phyloP scores from a whole-genome alignment of 176 grass and related monocot genomes.

The Carex myosuroides region DNA sequence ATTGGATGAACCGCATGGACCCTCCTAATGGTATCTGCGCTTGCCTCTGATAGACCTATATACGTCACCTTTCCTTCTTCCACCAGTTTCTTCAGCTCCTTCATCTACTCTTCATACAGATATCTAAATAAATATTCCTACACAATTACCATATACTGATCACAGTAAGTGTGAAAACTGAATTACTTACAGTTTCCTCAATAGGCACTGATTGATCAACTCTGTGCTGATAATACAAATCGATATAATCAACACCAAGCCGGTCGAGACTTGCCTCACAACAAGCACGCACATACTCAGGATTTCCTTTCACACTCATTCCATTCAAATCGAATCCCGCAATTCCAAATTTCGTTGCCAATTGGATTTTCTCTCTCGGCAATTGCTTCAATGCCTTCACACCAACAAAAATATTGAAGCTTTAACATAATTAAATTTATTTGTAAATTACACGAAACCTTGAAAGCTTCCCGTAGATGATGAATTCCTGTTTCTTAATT shows the following conservation, averaged over 20 bases:
- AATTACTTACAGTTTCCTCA: slow-evolving; percentile 65
- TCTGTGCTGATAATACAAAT: slow-evolving; percentile 77
- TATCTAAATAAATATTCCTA: background rate
- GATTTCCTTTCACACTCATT: slow-evolving; percentile 53
- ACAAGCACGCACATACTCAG: slow-evolving; percentile 48
- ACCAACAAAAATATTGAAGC: background rate
- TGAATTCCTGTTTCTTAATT: background rate
- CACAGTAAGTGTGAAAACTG: slow-evolving; percentile 7
- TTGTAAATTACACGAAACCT: background rate
- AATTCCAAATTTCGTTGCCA: slow-evolving; percentile 76
- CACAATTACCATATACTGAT: background rate
- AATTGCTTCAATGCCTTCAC: slow-evolving; percentile 58
- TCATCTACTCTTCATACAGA: slow-evolving; percentile 40
- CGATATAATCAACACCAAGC: slow-evolving; percentile 67
- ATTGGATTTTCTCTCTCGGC: slow-evolving; percentile 57
- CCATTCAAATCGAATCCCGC: slow-evolving; percentile 23
- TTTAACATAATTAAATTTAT: background rate
- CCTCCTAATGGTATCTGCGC: slow-evolving; percentile 48
- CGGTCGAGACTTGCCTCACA: slow-evolving; percentile 50
- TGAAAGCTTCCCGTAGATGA: background rate
- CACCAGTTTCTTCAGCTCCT: slow-evolving; percentile 64
- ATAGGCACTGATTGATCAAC: slow-evolving; percentile 69
- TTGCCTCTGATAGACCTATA: slow-evolving; percentile 72
- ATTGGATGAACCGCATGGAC: slow-evolving; percentile 80
- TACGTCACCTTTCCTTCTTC: slow-evolving; percentile 72